These are phyloP conservation scores for Fusarium circinatum DNA, from an alignment of 2,329 filamentous ascomycete genomes.

Conservation along the genomic window DNA sequence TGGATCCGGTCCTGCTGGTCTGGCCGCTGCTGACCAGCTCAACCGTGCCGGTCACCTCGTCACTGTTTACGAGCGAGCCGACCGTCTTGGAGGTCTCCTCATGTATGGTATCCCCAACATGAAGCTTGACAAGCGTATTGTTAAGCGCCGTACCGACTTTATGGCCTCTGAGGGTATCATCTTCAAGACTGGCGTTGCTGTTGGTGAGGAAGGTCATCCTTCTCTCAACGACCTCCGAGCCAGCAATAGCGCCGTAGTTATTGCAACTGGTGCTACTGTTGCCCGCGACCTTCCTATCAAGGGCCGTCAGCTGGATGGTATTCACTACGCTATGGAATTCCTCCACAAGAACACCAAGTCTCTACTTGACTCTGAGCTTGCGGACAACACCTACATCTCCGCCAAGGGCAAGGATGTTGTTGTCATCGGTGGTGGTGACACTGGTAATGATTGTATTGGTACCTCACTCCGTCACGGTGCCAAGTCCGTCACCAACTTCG, in stretches of 20 bases:
- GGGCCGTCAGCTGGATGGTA: conserved; percentile 85
- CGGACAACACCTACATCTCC: conserved; percentile 87
- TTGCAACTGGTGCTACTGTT: conserved; percentile 92
- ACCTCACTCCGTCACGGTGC: conserved; percentile 95
- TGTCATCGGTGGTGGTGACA: conserved; percentile 97
- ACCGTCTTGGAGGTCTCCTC: conserved; percentile 88
- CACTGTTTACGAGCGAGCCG: conserved; percentile 91
- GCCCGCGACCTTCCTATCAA: conserved; percentile 92
- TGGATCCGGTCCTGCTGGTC: conserved; percentile 90
- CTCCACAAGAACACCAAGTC: conserved; percentile 98
- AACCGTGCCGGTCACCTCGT: conserved; percentile 91
- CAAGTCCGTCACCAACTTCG: conserved; percentile 96
- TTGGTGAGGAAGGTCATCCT: conserved; percentile 75
- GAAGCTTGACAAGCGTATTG: conserved; percentile 98
- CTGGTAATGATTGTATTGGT: conserved; percentile 97
- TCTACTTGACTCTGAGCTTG: conserved; percentile 88
- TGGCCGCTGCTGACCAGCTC: conserved; percentile 91
- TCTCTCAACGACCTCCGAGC: conserved; percentile 77
- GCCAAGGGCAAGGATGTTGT: conserved; percentile 96
- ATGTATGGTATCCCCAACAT: conserved; percentile 99
- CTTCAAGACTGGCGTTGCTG: conserved; percentile 80
- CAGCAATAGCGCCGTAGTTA: conserved; percentile 83
- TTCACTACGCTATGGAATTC: conserved; percentile 98
- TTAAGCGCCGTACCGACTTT: conserved; percentile 94
- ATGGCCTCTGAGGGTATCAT: conserved; percentile 89